phyloP scores from a whole-genome alignment of 129 eudicot species.

The Flaveria brownii region DNA sequence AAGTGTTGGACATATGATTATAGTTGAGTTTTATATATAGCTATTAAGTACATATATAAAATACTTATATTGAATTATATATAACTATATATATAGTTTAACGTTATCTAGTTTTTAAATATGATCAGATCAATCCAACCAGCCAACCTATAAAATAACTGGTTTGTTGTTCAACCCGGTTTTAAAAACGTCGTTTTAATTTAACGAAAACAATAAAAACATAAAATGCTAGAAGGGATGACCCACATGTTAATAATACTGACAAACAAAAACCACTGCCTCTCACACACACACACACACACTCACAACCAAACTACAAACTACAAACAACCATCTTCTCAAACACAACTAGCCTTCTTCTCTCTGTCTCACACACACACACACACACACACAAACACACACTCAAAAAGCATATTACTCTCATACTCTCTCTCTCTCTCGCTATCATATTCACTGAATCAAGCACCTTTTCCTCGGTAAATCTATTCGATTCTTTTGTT shows the following conservation, averaged over 20 bases:
- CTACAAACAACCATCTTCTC: conserved; percentile 19
- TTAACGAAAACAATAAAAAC: not conserved
- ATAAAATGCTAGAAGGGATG: conserved; percentile 13
- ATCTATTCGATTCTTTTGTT: conserved; percentile 12
- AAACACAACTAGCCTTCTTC: not conserved
- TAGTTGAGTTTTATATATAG: too few relatives aligned
- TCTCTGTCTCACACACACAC: not conserved
- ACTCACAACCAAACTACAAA: not conserved
- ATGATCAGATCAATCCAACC: too few relatives aligned
- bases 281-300: too few relatives aligned
- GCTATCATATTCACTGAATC: conserved; percentile 27
- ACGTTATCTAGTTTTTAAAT: too few relatives aligned
- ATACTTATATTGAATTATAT: too few relatives aligned
- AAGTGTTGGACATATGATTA: too few relatives aligned
- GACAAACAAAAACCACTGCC: conserved; percentile 26
- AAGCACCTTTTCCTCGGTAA: conserved; percentile 29
- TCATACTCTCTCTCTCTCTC: not conserved
- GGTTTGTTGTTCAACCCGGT: too few relatives aligned
- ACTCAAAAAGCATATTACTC: conserved; percentile 9
- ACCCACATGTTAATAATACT: conserved; percentile 24
- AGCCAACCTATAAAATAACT: too few relatives aligned
- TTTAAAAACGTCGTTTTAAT: too few relatives aligned
- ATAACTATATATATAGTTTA: too few relatives aligned
- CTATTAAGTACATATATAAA: too few relatives aligned
- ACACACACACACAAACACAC: conserved; percentile 26